Conservation (phyloP, 352 stramenopile genomes). For the Plasmopara muralis region DNA sequence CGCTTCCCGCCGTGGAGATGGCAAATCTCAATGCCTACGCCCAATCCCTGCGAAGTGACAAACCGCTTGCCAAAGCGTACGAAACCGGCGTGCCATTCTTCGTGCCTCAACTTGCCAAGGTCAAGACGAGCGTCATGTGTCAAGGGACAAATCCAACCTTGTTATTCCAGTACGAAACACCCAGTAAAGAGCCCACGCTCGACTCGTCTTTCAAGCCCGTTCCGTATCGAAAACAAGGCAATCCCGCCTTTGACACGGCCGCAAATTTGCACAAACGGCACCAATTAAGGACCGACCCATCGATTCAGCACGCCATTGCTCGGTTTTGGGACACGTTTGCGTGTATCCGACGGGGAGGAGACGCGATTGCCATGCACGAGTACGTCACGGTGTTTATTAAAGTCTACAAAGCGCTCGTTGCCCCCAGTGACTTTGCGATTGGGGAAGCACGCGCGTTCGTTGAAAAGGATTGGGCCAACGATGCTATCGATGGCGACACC, state of each 20-base stretch:
- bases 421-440: conserved; percentile 66
- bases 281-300: conserved; percentile 40
- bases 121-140: conserved; percentile 61
- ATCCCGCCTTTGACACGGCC: conserved; percentile 58
- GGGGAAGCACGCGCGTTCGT: conserved; percentile 62
- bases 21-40: conserved; percentile 35
- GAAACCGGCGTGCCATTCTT: conserved; percentile 49
- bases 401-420: conserved; percentile 72
- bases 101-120: conserved; percentile 54
- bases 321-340: conserved; percentile 76
- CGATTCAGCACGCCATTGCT: conserved; percentile 40
- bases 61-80: conserved; percentile 16
- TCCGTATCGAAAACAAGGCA: conserved; percentile 71
- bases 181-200: not conserved
- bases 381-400: conserved; percentile 81
- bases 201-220: conserved; percentile 14
- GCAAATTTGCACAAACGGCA: conserved; percentile 58
- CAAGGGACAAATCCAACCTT: conserved; percentile 41
- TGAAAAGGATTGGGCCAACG: conserved; percentile 65
- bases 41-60: conserved; percentile 31
- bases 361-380: conserved; percentile 40
- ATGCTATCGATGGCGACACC: conserved; percentile 35
- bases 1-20: conserved; percentile 11
- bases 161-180: conserved; percentile 44
- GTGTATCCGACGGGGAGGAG: conserved; percentile 37